Base-by-base conservation (phyloP, 2,329 filamentous ascomycete species). In the Pseudofabraea citricarpa region DNA sequence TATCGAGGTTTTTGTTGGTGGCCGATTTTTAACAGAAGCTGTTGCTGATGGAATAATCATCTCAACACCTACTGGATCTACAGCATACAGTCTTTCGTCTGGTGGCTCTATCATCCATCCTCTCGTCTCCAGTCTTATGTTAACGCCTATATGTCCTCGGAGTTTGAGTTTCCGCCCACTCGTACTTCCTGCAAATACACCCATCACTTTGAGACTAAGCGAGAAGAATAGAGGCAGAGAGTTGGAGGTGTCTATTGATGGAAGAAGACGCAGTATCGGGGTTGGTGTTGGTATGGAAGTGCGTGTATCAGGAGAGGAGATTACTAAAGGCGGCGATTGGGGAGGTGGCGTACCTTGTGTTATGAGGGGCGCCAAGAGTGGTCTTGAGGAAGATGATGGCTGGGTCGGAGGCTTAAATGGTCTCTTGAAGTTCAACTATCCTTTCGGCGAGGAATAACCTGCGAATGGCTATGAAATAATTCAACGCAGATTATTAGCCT, bases 331-430 rank as follows among this genome's bases (percentile, higher is more conserved):
- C 9, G 50, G 41, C 24, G 60, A 60, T 45, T 81, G 76, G 85
- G 72, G 76, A 23, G 88, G 90, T 20, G 91, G 91, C 9, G 90
- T 97, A 12, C 93, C 93, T 3, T 95, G 90, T 61, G 87, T 97
- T 23, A 93, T 96, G 58, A 74, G 90, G 36, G 77, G 74, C 36
- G 64, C 65, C 13, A 63, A 55, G 42, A 61, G 59, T 19, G 69
- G 66, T 2, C 61, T 64, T 19, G 77, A 83, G 50, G 77, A 83
- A 36, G 89, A 96, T 57, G 91, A 97, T 64, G 89, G 91, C 15
- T 98, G 93, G 93, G 91, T 98, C 2, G 91, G 91, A 1, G 91
- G 93, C 0, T 66, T 98, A 59, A 98, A 95, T 60, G 88, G 89
- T 8, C 63, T 97, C 58, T 68, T 98, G 55, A 98, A 98, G 69